Evolutionary conservation across 495 filamentous ascomycete genomes (phyloP).

Genomic region (Choiromyces venosus): DNA sequence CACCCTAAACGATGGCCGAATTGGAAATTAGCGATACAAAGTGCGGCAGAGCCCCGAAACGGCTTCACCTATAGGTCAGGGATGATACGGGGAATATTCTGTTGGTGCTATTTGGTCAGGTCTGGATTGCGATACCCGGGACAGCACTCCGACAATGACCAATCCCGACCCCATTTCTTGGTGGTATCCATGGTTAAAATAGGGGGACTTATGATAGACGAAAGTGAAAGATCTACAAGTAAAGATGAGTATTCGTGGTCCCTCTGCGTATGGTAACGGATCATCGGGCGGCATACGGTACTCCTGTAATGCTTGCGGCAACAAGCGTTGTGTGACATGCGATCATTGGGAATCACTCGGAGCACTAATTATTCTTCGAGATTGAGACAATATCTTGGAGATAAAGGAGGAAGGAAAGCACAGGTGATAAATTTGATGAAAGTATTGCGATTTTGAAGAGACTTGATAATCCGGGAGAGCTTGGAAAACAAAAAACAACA

Average conservation of each 20-base stretch:
- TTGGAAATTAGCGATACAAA: neutral
- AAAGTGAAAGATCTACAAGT: neutral
- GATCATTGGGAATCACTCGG: neutral
- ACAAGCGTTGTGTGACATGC: too few species aligned
- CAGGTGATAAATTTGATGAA: too few species aligned
- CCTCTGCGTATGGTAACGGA: neutral
- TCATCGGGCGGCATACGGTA: neutral
- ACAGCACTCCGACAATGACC: neutral
- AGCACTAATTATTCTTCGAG: neutral
- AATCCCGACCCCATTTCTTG: neutral
- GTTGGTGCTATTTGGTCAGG: neutral
- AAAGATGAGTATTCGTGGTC: too few species aligned
- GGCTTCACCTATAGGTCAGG: neutral
- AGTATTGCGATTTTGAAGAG: too few species aligned
- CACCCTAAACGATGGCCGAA: neutral
- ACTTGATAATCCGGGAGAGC: too few species aligned
- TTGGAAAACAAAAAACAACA: neutral
- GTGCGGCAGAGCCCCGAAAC: neutral
- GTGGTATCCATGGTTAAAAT: neutral
- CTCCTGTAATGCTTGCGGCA: too few species aligned
- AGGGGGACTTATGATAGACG: neutral
- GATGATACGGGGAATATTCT: neutral
- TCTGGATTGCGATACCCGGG: neutral
- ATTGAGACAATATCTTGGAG: neutral
- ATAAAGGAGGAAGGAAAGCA: neutral